Conservation (phyloP, 192 early-diverging fungal genomes). For the Dispira parvispora region DNA sequence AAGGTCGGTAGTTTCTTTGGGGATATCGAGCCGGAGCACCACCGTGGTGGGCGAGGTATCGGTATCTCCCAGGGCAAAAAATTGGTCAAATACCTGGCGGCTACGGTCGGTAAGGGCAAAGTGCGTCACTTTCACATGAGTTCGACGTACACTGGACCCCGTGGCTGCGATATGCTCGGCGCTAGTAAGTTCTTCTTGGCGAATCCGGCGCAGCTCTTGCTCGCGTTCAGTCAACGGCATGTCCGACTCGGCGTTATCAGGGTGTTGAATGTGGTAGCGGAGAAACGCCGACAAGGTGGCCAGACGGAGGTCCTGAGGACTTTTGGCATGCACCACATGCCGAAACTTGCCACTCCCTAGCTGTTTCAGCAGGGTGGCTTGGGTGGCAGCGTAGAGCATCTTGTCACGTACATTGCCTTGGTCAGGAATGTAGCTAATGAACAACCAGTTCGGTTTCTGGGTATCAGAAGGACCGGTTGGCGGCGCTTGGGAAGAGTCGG, state of each 20-base stretch:
- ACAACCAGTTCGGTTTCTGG: conserved; percentile 34
- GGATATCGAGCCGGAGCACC: not conserved
- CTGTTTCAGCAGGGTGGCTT: conserved; percentile 57
- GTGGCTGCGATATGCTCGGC: not conserved
- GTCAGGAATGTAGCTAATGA: conserved; percentile 70
- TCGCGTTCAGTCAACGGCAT: conserved; percentile 81
- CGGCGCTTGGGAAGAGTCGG: not conserved
- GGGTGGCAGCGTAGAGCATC: conserved; percentile 86
- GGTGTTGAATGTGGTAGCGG: not conserved
- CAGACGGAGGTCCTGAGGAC: conserved; percentile 8
- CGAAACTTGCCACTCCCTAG: conserved; percentile 68
- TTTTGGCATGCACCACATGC: conserved; percentile 70
- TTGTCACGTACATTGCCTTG: conserved; percentile 68
- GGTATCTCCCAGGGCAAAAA: conserved; percentile 24
- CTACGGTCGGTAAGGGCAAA: not conserved
- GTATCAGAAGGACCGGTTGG: not conserved
- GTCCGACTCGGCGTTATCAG: conserved; percentile 23
- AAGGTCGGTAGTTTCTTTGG: not conserved
- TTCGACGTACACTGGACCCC: not conserved
- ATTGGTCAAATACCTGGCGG: not conserved
- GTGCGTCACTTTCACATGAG: not conserved
- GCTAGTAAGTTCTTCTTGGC: conserved; percentile 32
- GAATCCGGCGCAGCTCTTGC: conserved; percentile 48
- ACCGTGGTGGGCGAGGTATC: conserved; percentile 32
- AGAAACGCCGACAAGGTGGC: not conserved